Conservation (phyloP, 2,329 filamentous ascomycete genomes). For the Colletotrichum cuscutae region DNA sequence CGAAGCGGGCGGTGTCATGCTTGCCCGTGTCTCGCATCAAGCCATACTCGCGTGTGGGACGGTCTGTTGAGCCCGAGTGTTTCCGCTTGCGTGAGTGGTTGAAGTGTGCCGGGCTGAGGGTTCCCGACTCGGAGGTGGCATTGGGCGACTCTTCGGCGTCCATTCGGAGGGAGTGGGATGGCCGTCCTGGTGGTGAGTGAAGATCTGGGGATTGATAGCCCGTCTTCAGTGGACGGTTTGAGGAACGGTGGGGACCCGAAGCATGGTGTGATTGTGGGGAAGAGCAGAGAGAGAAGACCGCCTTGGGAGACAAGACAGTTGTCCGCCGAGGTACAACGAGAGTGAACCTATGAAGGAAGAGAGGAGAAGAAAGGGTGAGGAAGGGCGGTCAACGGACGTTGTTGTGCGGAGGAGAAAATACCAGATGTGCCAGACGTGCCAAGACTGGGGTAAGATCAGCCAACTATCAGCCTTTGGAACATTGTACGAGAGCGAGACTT, state of each 20-base stretch:
- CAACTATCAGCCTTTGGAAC: not conserved
- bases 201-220: not conserved
- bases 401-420: not conserved
- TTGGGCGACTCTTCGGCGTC: slow-evolving; percentile 43
- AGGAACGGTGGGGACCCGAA: slow-evolving; percentile 8
- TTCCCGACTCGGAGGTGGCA: slow-evolving; percentile 40
- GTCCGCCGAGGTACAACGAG: not conserved
- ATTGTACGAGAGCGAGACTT: not conserved
- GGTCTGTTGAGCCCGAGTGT: slow-evolving; percentile 40
- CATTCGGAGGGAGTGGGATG: slow-evolving; percentile 35
- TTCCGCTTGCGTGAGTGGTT: slow-evolving; percentile 45
- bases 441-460: not conserved
- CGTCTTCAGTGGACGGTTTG: slow-evolving; percentile 24
- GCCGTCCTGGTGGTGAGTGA: not conserved
- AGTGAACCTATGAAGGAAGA: too few species aligned
- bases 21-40: slow-evolving; percentile 62
- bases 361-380: too few species aligned
- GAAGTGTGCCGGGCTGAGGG: slow-evolving; percentile 34
- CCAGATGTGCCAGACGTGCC: not conserved
- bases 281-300: too few species aligned
- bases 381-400: not conserved
- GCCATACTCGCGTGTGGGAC: slow-evolving; percentile 45
- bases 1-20: slow-evolving; percentile 61
- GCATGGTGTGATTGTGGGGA: slow-evolving; percentile 22
- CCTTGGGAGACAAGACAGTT: not conserved